These are phyloP conservation scores for Allium cepa DNA, from an alignment of 106 monocot species.

Conservation along the genomic window DNA sequence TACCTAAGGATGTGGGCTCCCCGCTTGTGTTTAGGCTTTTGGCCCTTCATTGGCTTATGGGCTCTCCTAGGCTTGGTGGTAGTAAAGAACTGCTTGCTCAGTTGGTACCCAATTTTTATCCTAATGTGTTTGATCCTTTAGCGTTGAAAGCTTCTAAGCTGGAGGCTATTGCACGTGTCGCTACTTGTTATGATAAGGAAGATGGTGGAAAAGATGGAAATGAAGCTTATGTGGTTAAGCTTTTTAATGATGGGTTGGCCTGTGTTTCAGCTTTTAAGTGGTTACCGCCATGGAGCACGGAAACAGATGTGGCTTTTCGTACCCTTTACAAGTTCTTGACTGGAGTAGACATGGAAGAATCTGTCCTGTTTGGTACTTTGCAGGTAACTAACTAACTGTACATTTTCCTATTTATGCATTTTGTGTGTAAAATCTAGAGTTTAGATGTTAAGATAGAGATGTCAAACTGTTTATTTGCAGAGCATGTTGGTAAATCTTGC, in stretches of 20 bases:
- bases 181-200: slow-evolving; percentile 22
- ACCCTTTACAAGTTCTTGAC: slow-evolving; percentile 63
- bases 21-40: slow-evolving; percentile 63
- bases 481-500: slow-evolving; percentile 57
- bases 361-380: slow-evolving; percentile 44
- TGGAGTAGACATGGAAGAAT: slow-evolving; percentile 30
- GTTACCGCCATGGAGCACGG: slow-evolving; percentile 76
- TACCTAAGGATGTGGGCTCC: slow-evolving; percentile 50
- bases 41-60: slow-evolving; percentile 78
- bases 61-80: slow-evolving; percentile 23
- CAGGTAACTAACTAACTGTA: slow-evolving; percentile 37
- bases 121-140: slow-evolving; percentile 73
- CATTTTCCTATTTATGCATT: neutral
- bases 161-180: slow-evolving; percentile 59
- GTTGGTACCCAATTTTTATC: slow-evolving; percentile 45
- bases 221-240: slow-evolving; percentile 18
- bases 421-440: neutral
- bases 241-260: slow-evolving; percentile 67
- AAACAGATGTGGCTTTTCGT: slow-evolving; percentile 64
- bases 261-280: slow-evolving; percentile 80
- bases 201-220: slow-evolving; percentile 1
- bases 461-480: slow-evolving; percentile 31
- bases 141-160: slow-evolving; percentile 75
- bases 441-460: slow-evolving; percentile 2
- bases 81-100: slow-evolving; percentile 18